Evolutionary conservation across 2,329 filamentous ascomycete species (phyloP), one percentile per base, ranked within the genome.

Genomic region (Pseudocercospora pini-densiflorae): DNA sequence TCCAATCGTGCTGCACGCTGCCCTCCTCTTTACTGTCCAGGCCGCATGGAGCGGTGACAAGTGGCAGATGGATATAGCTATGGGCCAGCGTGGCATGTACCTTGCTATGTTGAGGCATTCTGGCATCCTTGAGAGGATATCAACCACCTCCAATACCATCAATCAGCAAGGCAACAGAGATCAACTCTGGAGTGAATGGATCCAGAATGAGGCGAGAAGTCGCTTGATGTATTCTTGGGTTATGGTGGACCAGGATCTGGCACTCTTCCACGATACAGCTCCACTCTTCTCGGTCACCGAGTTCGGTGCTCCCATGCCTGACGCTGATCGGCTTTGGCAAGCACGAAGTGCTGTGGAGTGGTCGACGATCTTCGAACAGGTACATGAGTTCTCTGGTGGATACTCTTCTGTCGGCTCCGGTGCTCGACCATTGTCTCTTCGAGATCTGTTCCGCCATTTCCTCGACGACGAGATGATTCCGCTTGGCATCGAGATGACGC

Each of bases 11-110:
- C 81, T 92, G 53, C 85, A 89, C 45, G 88, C 88, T 57, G 89
- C 89, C 0, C 80, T 92, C 12, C 83, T 92, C 2, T 91, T 91
- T 75, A 90, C 87, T 1, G 84, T 89, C 1, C 83, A 90, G 27
- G 89, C 89, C 7, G 88, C 88, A 1, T 92, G 90, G 90, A 90
- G 89, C 74, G 90, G 90, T 54, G 89, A 92, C 77, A 91, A 91
- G 78, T 91, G 89, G 89, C 87, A 91, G 70, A 92, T 91, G 89
- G 89, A 92, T 73, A 90, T 91, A 70, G 87, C 89, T 49, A 90
- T 91, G 88, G 89, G 89, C 31, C 90, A 91, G 77, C 84, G 89
- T 57, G 88, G 88, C 64, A 91, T 91, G 88, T 92, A 92, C 76
- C 84, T 90, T 66, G 85, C 89, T 65, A 92, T 92, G 89, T 79